Conservation (phyloP, 2,329 filamentous ascomycete species). For the Eutypella sp. region DNA sequence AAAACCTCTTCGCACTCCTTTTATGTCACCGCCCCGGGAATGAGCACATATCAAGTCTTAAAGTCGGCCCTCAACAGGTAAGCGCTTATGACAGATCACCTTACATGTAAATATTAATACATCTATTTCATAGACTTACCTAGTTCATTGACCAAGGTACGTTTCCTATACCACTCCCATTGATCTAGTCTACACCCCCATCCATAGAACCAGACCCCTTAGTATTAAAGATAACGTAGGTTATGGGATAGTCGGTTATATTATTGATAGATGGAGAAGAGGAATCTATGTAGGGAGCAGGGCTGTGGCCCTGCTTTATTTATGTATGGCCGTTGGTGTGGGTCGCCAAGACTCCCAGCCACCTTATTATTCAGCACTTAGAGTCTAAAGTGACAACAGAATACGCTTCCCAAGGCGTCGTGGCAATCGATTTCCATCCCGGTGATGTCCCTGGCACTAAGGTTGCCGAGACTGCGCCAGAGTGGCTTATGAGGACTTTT, state of each 20-base stretch:
- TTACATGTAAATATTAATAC: conserved; percentile 1
- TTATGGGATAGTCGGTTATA: too few species aligned
- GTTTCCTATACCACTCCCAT: not conserved
- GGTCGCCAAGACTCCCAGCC: too few species aligned
- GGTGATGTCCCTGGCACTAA: conserved; percentile 3
- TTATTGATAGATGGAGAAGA: too few species aligned
- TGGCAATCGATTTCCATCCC: conserved; percentile 4
- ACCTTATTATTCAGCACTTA: too few species aligned
- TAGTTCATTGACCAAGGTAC: conserved; percentile 5
- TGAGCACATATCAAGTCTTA: not conserved
- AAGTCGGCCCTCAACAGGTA: not conserved
- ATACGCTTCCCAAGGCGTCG: conserved; percentile 2
- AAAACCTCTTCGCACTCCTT: not conserved
- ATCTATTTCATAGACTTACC: conserved; percentile 7
- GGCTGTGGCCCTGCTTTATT: too few species aligned
- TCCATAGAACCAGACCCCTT: not conserved
- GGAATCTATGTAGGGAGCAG: too few species aligned
- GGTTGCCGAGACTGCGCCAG: not conserved
- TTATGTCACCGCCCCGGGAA: not conserved
- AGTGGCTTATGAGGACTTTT: conserved; percentile 1
- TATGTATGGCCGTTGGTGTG: too few species aligned
- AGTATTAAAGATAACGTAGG: too few species aligned
- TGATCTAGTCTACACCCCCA: not conserved
- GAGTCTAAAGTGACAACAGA: not conserved
- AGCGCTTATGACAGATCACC: not conserved